Base-by-base conservation (phyloP, 78 protist genomes). In the Speleostelium caveatum region DNA sequence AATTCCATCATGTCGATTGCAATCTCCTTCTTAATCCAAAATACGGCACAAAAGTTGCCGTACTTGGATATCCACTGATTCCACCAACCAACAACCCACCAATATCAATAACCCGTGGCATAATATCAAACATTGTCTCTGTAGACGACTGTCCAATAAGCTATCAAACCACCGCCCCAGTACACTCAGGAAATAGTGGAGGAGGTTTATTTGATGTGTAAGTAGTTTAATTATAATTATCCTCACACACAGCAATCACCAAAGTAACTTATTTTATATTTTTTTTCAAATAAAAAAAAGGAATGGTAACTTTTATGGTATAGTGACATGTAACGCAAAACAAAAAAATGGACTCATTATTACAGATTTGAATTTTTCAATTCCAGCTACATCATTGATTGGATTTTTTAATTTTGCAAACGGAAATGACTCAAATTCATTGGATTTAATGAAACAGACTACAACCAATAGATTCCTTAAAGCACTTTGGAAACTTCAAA, bases 311-410 rank as follows among this genome's bases (percentile, higher is more conserved):
- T 83, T 83, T 56, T 39, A 69, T 10, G 90, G 90, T 3, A 69
- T 83, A 58, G 90, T 83, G 1, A 83, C 90, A 39, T 83, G 90
- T 59, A 83, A 83, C 42, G 90, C 90, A 30, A 83, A 83, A 83
- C 90, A 83, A 35, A 67, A 59, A 68, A 83, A 83, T 59, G 90
- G 90, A 16, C 69, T 65, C 21, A 83, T 83, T 2, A 83, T 83
- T n/a, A 83, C 90, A 19, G 90, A 83, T 30, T 39, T 83, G 2
- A 83, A 83, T 32, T 83, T 83, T 45, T 69, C 90, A 4, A 83
- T 83, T 22, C 90, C 90, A 5, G 56, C 63, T 0, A 42, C 72
- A 10, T 83, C 90, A 4, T 59, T 83, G 1, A 32, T 83, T 8
- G 58, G 69, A 22, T 83, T 83, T 63, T 83, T 83, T 39, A 61